phyloP scores from a whole-genome alignment of 2,329 filamentous ascomycete genomes.

The Colletotrichum filicis region DNA sequence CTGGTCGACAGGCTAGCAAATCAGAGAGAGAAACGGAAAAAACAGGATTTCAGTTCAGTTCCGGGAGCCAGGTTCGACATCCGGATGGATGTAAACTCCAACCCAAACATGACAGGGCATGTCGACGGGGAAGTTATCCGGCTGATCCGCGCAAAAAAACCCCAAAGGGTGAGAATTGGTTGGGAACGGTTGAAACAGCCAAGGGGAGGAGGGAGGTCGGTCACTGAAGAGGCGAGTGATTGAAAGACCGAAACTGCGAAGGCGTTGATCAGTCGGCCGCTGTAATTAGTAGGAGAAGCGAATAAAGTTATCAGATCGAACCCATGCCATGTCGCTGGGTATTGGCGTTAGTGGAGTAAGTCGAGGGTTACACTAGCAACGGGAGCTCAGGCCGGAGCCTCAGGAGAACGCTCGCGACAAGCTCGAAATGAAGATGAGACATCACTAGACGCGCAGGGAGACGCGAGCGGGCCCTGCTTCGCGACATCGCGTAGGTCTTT shows the following conservation, averaged over 20 bases:
- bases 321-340: slow-evolving; percentile 20
- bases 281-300: slow-evolving; percentile 1
- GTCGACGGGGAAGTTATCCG: background rate
- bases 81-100: background rate
- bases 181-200: background rate
- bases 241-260: background rate
- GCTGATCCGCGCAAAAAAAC: background rate
- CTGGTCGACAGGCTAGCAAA: background rate
- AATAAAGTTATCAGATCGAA: slow-evolving; percentile 34
- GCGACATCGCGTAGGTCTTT: background rate
- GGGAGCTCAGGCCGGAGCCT: background rate
- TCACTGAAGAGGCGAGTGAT: slow-evolving; percentile 16
- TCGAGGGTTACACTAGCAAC: background rate
- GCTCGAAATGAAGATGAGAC: slow-evolving; percentile 27
- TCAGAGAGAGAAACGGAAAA: background rate
- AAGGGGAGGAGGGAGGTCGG: background rate
- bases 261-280: slow-evolving; percentile 5
- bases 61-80: background rate
- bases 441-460: background rate
- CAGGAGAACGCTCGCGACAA: background rate
- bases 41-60: background rate
- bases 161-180: background rate
- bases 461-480: background rate
- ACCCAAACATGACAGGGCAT: background rate
- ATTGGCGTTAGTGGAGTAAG: background rate